Conservation (phyloP, 1,284 basidiomycete species). For the Hymenochaete sp. region DNA sequence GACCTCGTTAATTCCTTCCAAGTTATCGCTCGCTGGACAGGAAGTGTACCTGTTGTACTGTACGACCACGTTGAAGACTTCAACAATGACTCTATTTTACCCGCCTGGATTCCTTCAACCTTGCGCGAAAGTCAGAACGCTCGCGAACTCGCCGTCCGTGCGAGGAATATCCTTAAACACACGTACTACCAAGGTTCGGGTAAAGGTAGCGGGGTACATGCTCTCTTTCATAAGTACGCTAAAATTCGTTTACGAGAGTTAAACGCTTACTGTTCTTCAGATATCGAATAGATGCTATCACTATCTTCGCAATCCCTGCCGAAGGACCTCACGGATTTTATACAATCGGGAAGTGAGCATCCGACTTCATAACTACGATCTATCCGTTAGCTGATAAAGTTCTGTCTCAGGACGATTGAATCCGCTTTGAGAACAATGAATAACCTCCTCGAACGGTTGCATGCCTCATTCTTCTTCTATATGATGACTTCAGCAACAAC, state of each 20-base stretch:
- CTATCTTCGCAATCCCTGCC: slow-evolving; percentile 82
- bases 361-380: background rate
- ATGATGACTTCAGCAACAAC: slow-evolving; percentile 66
- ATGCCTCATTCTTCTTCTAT: slow-evolving; percentile 95
- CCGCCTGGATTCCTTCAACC: slow-evolving; percentile 36
- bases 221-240: slow-evolving; percentile 63
- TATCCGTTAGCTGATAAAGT: slow-evolving; percentile 1
- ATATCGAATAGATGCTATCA: slow-evolving; percentile 92
- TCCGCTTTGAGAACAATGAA: slow-evolving; percentile 83
- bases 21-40: slow-evolving; percentile 64
- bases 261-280: slow-evolving; percentile 31
- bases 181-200: slow-evolving; percentile 63
- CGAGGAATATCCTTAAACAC: slow-evolving; percentile 58
- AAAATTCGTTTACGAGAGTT: background rate
- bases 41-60: slow-evolving; percentile 63
- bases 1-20: slow-evolving; percentile 84
- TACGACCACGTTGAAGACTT: slow-evolving; percentile 64
- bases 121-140: slow-evolving; percentile 37
- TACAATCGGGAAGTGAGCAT: slow-evolving; percentile 70
- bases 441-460: slow-evolving; percentile 87
- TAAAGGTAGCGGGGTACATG: slow-evolving; percentile 67
- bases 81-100: slow-evolving; percentile 33
- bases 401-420: slow-evolving; percentile 59
- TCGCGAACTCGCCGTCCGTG: slow-evolving; percentile 46
- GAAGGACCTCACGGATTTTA: slow-evolving; percentile 92